These are phyloP conservation scores for Trichophyton equinum DNA, from an alignment of 2,329 filamentous ascomycete genomes.

Conservation along the genomic window DNA sequence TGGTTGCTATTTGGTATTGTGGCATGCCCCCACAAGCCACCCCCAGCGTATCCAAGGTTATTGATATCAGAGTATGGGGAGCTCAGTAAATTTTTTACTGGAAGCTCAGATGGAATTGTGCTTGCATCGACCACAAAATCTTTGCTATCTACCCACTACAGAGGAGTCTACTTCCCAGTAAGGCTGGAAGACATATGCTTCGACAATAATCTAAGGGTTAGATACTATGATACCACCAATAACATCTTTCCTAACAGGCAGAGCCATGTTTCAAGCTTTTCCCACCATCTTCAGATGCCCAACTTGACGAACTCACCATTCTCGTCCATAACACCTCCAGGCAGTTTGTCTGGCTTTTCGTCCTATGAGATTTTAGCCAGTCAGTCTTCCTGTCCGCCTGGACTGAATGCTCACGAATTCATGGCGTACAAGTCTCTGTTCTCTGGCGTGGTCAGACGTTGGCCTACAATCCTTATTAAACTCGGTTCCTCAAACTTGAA, in stretches of 20 bases:
- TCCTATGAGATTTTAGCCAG: constrained; percentile 40
- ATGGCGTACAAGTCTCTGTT: constrained; percentile 36
- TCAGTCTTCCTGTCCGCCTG: constrained; percentile 35
- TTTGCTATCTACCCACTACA: constrained; percentile 39
- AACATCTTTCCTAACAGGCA: constrained; percentile 30
- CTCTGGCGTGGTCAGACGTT: constrained; percentile 34
- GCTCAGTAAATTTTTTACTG: constrained; percentile 18
- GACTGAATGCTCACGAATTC: constrained; percentile 39
- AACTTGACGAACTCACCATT: constrained; percentile 32
- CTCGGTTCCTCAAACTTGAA: constrained; percentile 46
- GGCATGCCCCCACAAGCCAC: background rate
- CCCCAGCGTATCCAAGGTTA: constrained; percentile 15
- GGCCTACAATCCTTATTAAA: constrained; percentile 39
- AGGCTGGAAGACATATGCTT: constrained; percentile 33
- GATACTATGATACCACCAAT: constrained; percentile 36
- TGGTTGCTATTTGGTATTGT: constrained; percentile 27
- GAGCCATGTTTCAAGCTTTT: constrained; percentile 28
- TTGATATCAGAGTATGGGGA: constrained; percentile 24
- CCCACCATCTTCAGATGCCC: constrained; percentile 32
- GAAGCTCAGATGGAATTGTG: constrained; percentile 17
- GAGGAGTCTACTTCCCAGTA: constrained; percentile 30
- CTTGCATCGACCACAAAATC: constrained; percentile 39
- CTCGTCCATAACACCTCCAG: constrained; percentile 20
- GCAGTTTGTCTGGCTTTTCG: constrained; percentile 30
- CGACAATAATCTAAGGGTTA: constrained; percentile 35